These are phyloP conservation scores for Chiua virens DNA, from an alignment of 768 basidiomycete genomes.

Conservation along the genomic window DNA sequence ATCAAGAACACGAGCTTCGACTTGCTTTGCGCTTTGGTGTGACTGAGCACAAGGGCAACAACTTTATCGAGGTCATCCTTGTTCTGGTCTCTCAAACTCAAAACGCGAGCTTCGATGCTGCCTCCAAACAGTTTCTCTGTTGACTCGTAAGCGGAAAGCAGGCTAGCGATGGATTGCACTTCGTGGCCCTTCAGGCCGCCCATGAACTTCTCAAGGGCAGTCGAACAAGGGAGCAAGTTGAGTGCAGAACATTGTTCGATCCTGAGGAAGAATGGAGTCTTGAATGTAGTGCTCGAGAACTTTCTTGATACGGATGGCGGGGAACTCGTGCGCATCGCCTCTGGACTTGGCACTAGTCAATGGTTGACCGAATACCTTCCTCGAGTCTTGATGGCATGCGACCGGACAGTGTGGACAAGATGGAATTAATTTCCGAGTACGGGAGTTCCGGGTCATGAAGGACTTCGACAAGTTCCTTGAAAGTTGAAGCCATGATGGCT, in stretches of 20 bases:
- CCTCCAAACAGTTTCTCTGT: slow-evolving; percentile 94
- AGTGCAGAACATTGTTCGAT: slow-evolving; percentile 74
- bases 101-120: slow-evolving; percentile 88
- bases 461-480: slow-evolving; percentile 83
- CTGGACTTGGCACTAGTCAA: slow-evolving; percentile 78
- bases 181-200: slow-evolving; percentile 88
- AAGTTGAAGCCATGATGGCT: slow-evolving; percentile 79
- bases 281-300: slow-evolving; percentile 82
- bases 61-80: slow-evolving; percentile 92
- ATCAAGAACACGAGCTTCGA: slow-evolving; percentile 82
- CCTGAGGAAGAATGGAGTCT: slow-evolving; percentile 76
- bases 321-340: slow-evolving; percentile 81
- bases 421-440: slow-evolving; percentile 79
- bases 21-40: slow-evolving; percentile 94
- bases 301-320: slow-evolving; percentile 82
- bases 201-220: slow-evolving; percentile 75
- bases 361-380: slow-evolving; percentile 73
- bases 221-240: slow-evolving; percentile 71
- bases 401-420: slow-evolving; percentile 86
- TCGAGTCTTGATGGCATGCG: slow-evolving; percentile 93
- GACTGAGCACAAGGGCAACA: slow-evolving; percentile 83
- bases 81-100: slow-evolving; percentile 87
- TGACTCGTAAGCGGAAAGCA: slow-evolving; percentile 76
- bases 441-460: slow-evolving; percentile 86
- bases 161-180: slow-evolving; percentile 67